phyloP scores from a whole-genome alignment of 305 asterid species.

The Striga hermonthica region DNA sequence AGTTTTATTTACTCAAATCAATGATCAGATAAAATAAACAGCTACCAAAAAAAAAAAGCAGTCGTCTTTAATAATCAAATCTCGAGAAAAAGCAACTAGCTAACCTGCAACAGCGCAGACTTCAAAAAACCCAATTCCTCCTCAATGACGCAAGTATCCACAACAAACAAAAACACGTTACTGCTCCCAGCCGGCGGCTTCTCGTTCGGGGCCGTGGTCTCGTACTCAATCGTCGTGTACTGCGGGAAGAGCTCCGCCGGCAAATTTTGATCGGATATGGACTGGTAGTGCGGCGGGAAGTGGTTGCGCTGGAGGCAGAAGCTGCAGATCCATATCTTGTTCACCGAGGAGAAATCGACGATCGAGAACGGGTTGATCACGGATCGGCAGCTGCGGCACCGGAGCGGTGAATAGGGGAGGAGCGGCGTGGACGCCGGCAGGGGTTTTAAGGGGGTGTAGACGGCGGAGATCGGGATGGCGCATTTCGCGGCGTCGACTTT shows the following conservation, averaged over 20 bases:
- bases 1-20: no score
- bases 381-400: slow-evolving; percentile 95
- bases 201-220: slow-evolving; percentile 42
- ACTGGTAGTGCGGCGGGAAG: slow-evolving; percentile 87
- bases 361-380: slow-evolving; percentile 85
- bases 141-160: slow-evolving; percentile 88
- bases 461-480: slow-evolving; percentile 55
- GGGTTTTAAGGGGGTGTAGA: slow-evolving; percentile 70
- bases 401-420: slow-evolving; percentile 78
- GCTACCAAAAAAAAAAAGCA: slow-evolving; percentile 2
- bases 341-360: slow-evolving; percentile 77
- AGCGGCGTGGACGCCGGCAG: slow-evolving; percentile 63
- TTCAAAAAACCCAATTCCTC: slow-evolving; percentile 87
- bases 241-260: slow-evolving; percentile 98
- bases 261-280: slow-evolving; percentile 69
- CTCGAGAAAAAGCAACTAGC: slow-evolving; percentile 3
- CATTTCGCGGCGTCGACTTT: slow-evolving; percentile 60
- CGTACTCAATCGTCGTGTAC: slow-evolving; percentile 87
- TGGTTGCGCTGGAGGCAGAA: slow-evolving; percentile 84
- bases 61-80: slow-evolving; percentile 1
- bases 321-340: slow-evolving; percentile 93
- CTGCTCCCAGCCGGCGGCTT: slow-evolving; percentile 41
- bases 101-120: slow-evolving; percentile 65
- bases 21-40: no score
- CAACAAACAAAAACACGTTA: slow-evolving; percentile 71